These are phyloP conservation scores for Scutellaria baicalensis DNA, from an alignment of 257 asterid species.

Conservation along the genomic window DNA sequence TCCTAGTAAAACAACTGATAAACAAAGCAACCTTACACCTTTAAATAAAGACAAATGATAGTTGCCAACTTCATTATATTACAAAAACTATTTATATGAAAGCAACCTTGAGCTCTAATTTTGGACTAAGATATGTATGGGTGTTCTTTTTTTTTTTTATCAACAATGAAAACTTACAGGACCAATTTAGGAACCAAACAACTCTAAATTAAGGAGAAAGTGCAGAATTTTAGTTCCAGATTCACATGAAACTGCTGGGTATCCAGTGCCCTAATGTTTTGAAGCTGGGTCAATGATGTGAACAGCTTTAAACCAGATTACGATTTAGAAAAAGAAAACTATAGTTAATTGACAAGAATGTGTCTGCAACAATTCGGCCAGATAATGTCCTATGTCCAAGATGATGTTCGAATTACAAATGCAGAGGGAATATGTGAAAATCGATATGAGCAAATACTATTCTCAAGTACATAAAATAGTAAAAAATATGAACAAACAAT, in stretches of 20 bases:
- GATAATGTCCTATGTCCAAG: not conserved
- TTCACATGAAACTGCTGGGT: not conserved
- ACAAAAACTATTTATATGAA: not conserved
- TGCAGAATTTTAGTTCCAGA: not conserved
- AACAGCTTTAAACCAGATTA: not conserved
- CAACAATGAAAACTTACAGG: not conserved
- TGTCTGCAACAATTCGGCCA: not conserved
- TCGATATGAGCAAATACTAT: not conserved
- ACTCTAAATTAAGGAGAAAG: not conserved
- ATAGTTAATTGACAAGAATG: not conserved
- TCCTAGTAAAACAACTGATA: not conserved
- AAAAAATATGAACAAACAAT: not conserved
- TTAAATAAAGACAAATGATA: not conserved
- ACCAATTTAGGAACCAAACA: slow-evolving; percentile 2
- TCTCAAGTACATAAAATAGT: not conserved
- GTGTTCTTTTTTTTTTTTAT: not conserved
- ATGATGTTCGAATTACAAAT: not conserved
- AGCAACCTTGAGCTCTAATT: not conserved
- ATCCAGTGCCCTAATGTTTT: not conserved
- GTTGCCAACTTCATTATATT: not conserved
- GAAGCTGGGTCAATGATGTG: not conserved
- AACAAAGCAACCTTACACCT: not conserved
- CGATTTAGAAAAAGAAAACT: not conserved
- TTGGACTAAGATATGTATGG: not conserved
- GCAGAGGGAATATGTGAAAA: not conserved